Base-by-base conservation (phyloP, 2,329 filamentous ascomycete species). In the Fusarium pilosicola region DNA sequence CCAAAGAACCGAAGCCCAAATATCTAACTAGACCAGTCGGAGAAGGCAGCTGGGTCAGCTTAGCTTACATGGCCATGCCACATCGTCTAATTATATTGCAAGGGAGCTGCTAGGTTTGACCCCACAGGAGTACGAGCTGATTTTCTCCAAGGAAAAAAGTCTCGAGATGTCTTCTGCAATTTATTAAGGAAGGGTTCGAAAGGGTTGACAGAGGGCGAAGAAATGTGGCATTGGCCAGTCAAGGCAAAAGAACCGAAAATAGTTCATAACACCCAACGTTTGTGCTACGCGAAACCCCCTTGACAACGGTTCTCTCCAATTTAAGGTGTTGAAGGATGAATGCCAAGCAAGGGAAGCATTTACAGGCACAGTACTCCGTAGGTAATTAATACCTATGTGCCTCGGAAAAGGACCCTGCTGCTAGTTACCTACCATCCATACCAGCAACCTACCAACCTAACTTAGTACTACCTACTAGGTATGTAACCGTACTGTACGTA, bases 271-370 rank as follows among this genome's bases (percentile, higher is more conserved):
- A 42, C 30, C 59, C 44, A 39, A 34, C 24, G 32, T 41, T 54
- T 34, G 22, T 44, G 28, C n/a, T 49, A 38, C 26, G 24, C n/a
- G 22, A 39, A n/a, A 26, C 18, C 36, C n/a, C 49, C 61, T 70
- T 44, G 45, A 7, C 24, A 38, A 55, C 36, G 51, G 26, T 55
- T 55, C 51, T 30, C 15, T 70, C 32, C 22, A 52, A 26, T 30
- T 46, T 39, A 44, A 48, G 26, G 28, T 24, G 39, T 22, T 39
- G 39, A 41, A 46, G 49, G 44, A 70, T 70, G 55, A 64, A 64
- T 51, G 71, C 71, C 71, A 73, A 71, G 71, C 71, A 71, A 71
- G 71, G 71, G 71, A 59, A 70, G 65, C 42, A 62, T 66, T 67
- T 46, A 30, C 49, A 52, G n/a, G 49, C 18, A 15, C 49, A 52